A percentile compares a stretch with the other conserved stretches of the same genome.
phyloP scores from a whole-genome alignment of 75 land plant genomes.

The Selaginella tamariscina region DNA sequence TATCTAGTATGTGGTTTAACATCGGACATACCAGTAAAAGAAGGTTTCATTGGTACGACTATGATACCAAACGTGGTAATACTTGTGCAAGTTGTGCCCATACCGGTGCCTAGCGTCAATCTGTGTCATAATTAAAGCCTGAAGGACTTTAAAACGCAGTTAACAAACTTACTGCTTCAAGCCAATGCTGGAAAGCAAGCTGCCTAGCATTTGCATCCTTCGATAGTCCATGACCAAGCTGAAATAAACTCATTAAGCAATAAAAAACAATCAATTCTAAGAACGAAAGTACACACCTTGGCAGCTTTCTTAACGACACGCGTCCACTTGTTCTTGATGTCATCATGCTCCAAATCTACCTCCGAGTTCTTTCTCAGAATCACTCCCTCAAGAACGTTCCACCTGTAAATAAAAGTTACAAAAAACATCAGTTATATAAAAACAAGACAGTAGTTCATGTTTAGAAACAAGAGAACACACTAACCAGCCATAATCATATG shows the following conservation, averaged over 20 bases:
- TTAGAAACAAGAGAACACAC: too few species aligned
- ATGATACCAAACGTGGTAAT: slow-evolving; percentile 60
- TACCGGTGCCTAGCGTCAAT: slow-evolving; percentile 93
- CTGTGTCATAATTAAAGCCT: too few species aligned
- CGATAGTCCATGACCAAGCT: slow-evolving; percentile 91
- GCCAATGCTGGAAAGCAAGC: slow-evolving; percentile 91
- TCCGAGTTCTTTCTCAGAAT: slow-evolving; percentile 43
- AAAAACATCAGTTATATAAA: too few species aligned
- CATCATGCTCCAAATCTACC: slow-evolving; percentile 25
- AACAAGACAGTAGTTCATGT: too few species aligned
- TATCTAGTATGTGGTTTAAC: neutral
- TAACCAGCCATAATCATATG: too few species aligned
- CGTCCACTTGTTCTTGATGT: slow-evolving; percentile 32
- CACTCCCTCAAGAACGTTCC: slow-evolving; percentile 72
- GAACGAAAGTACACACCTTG: slow-evolving; percentile 32
- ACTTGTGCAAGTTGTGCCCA: slow-evolving; percentile 72
- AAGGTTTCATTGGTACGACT: slow-evolving; percentile 66
- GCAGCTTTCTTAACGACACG: slow-evolving; percentile 54
- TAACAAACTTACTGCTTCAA: slow-evolving; percentile 80
- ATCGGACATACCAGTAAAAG: slow-evolving; percentile 66
- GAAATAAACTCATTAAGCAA: slow-evolving; percentile 8
- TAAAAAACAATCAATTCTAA: neutral
- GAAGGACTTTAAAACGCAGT: too few species aligned
- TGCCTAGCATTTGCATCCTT: slow-evolving; percentile 82
- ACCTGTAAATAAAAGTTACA: slow-evolving; percentile 32